These are phyloP conservation scores for Aphanomyces stellatus DNA, from an alignment of 352 stramenopile genomes.

Conservation along the genomic window DNA sequence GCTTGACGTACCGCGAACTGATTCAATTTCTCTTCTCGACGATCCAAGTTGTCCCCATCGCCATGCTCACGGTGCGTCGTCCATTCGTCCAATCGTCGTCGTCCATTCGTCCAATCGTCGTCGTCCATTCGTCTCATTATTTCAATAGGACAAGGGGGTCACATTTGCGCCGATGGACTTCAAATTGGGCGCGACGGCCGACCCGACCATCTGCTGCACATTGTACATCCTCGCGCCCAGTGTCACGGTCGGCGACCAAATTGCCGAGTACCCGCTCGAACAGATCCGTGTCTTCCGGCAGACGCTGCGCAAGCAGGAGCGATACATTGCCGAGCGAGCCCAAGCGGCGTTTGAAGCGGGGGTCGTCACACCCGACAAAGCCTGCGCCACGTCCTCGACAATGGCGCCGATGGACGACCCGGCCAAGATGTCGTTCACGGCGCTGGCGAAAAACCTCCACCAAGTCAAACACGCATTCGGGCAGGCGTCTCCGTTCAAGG, in stretches of 20 bases:
- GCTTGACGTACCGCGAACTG: slow-evolving; percentile 65
- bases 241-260: slow-evolving; percentile 40
- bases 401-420: background rate
- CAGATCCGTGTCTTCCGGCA: slow-evolving; percentile 73
- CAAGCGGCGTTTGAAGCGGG: background rate
- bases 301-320: slow-evolving; percentile 38
- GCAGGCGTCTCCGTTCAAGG: slow-evolving; percentile 14
- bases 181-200: slow-evolving; percentile 60
- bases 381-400: background rate
- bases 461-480: slow-evolving; percentile 16
- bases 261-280: slow-evolving; percentile 60
- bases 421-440: background rate
- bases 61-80: slow-evolving; percentile 40
- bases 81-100: background rate
- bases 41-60: slow-evolving; percentile 48
- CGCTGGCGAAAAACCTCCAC: slow-evolving; percentile 8
- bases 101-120: background rate
- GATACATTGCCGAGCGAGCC: slow-evolving; percentile 12
- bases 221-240: slow-evolving; percentile 67
- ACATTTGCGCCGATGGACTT: slow-evolving; percentile 75
- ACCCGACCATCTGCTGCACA: slow-evolving; percentile 74
- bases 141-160: slow-evolving; percentile 37
- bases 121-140: background rate
- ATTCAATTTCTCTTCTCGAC: slow-evolving; percentile 75
- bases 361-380: background rate